Evolutionary conservation across 2,329 filamentous ascomycete genomes (phyloP).

Genomic region (Talaromyces sp.): DNA sequence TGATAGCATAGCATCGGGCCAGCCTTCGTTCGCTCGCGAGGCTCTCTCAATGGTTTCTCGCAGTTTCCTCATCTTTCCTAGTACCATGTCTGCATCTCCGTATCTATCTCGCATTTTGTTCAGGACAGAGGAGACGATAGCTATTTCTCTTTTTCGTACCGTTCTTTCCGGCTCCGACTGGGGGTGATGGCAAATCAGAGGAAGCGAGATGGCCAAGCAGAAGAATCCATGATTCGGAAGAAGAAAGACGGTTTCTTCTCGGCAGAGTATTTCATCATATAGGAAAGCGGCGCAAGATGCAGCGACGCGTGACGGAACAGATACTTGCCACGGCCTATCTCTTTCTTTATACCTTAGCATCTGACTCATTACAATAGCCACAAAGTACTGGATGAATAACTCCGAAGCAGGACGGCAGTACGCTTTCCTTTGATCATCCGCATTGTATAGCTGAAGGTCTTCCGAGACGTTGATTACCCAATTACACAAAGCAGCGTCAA

Average conservation of each 20-base stretch:
- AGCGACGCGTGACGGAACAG: slow-evolving; percentile 5
- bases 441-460: slow-evolving; percentile 1
- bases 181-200: slow-evolving; percentile 2
- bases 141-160: background rate
- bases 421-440: background rate
- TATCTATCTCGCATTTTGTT: slow-evolving; percentile 8
- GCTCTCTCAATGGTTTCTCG: background rate
- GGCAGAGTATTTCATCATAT: slow-evolving; percentile 10
- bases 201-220: slow-evolving; percentile 6
- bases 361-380: slow-evolving; percentile 9
- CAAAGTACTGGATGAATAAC: slow-evolving; percentile 8
- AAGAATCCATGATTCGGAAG: slow-evolving; percentile 6
- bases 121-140: slow-evolving; percentile 5
- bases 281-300: slow-evolving; percentile 7
- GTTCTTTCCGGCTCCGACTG: background rate
- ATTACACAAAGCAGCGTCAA: background rate
- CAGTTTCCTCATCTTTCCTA: slow-evolving; percentile 6
- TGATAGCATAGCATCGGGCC: background rate
- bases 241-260: slow-evolving; percentile 8
- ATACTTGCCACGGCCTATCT: background rate
- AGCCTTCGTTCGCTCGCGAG: background rate
- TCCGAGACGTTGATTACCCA: slow-evolving; percentile 8
- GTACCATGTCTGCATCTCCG: slow-evolving; percentile 7
- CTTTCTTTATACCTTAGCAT: slow-evolving; percentile 1
- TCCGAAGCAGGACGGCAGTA: slow-evolving; percentile 6